Conservation (phyloP, 331 rosid genomes). For the Quercus tomentella region DNA sequence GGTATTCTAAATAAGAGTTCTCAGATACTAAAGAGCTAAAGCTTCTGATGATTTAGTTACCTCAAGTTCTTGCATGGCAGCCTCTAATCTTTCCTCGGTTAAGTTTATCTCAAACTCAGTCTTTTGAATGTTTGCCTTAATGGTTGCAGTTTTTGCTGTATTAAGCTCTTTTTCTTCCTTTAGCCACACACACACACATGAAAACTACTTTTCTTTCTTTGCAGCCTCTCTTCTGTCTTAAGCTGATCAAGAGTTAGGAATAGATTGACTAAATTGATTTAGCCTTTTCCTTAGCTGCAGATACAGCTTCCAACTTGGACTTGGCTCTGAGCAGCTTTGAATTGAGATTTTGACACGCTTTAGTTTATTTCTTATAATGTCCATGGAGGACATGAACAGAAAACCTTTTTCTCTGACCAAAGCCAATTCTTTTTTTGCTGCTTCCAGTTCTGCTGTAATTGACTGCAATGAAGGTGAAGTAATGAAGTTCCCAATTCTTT, state of each 20-base stretch:
- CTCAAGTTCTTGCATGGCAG: conserved; percentile 66
- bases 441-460: conserved; percentile 48
- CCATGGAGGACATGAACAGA: conserved; percentile 81
- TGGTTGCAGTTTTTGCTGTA: conserved; percentile 37
- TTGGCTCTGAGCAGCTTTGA: conserved; percentile 73
- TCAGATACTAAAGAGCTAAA: conserved; percentile 58
- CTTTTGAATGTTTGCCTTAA: conserved; percentile 40
- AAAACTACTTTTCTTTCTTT: conserved; percentile 11
- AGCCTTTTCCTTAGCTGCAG: conserved; percentile 64
- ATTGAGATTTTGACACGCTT: conserved; percentile 52
- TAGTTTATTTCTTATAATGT: conserved; percentile 70
- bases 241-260: conserved; percentile 51
- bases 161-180: conserved; percentile 31
- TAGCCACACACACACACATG: too few relatives aligned
- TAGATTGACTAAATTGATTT: conserved; percentile 48
- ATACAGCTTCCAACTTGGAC: conserved; percentile 63
- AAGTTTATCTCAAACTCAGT: conserved; percentile 54
- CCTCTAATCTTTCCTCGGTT: conserved; percentile 59
- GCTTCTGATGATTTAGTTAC: conserved; percentile 54
- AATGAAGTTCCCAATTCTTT: conserved; percentile 32
- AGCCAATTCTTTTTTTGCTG: conserved; percentile 61
- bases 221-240: conserved; percentile 51
- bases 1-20: conserved; percentile 45
- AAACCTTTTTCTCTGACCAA: conserved; percentile 60
- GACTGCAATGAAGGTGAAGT: conserved; percentile 25